Conservation (phyloP, 1,284 basidiomycete species). For the Papiliotrema nemorosa region DNA sequence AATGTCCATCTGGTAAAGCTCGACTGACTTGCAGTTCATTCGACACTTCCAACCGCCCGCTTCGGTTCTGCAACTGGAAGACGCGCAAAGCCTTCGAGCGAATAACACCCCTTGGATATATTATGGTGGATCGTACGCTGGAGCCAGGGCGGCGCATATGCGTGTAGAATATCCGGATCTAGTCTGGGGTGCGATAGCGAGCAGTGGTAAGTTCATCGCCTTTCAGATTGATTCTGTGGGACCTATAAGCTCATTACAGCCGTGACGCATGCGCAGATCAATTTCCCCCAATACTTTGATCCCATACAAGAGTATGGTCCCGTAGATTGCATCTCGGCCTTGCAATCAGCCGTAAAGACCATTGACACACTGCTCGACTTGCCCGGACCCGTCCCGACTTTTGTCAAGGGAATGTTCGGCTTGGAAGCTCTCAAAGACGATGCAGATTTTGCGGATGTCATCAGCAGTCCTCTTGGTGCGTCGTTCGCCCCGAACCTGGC, state of each 20-base stretch:
- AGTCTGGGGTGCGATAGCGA: constrained; percentile 87
- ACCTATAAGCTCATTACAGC: constrained; percentile 21
- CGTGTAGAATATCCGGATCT: constrained; percentile 68
- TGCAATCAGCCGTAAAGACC: constrained; percentile 62
- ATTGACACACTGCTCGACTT: constrained; percentile 62
- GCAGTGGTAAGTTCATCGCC: constrained; percentile 57
- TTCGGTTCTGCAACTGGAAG: constrained; percentile 61
- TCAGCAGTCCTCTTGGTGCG: constrained; percentile 50
- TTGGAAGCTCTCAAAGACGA: constrained; percentile 63
- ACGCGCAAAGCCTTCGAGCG: constrained; percentile 56
- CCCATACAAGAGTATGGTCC: constrained; percentile 74
- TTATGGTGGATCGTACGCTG: constrained; percentile 80
- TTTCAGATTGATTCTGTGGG: not conserved
- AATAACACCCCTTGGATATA: constrained; percentile 79
- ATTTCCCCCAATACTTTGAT: constrained; percentile 66
- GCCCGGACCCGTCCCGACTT: constrained; percentile 50
- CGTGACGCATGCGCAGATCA: constrained; percentile 55
- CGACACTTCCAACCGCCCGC: constrained; percentile 64
- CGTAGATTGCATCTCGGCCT: constrained; percentile 63
- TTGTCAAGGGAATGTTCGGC: constrained; percentile 70
- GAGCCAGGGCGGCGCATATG: constrained; percentile 92
- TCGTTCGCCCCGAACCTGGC: not conserved
- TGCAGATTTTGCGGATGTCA: constrained; percentile 70
- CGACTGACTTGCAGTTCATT: constrained; percentile 63
- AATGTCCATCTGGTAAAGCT: not conserved